Base-by-base conservation (phyloP, 1,139 yeast genomes). In the Kodamaea plutei region DNA sequence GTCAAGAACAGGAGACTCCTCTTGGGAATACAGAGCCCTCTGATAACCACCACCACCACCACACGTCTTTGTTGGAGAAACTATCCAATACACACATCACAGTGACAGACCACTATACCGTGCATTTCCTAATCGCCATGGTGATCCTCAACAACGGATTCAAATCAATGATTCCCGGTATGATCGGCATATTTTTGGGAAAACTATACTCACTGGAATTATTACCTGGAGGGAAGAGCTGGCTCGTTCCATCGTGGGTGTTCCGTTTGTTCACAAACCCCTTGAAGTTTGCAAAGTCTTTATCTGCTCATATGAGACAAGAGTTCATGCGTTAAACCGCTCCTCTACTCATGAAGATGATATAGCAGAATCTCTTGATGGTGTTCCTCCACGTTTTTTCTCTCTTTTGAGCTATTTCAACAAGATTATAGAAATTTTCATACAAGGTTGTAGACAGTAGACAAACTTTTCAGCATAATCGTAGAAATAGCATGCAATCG, bases 151-250 rank as follows among this genome's bases (percentile, higher is more conserved):
- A 75, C 40, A 78, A 78, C 45, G 84, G 81, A 0, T 51, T 67
- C 29, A 53, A 55, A 28, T 69, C 81, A 20, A 41, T 76, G 1
- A 42, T 77, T 1, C 75, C 79, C 6, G 68, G 80, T 8, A 28
- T 68, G 2, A 50, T 73, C 8, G 93, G 93, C 0, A 64, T 81
- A 49, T 36, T 71, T 2, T 50, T 81, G n/a, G 88, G 89, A 4
- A 69, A 66, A 30, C 52, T 80, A 26, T 61, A 78, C 35, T 57
- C 62, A 10, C 61, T 68, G 36, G 81, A 76, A 20, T 53, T 82
- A 7, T 52, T 83, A 11, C 85, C 87, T 4, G 84, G 84, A 1
- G 64, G 74, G 35, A 63, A 63, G 31, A 54, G 69, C 50, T 73
- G 83, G 61, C 44, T 75, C n/a, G 60, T 76, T 15, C 68, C 76